phyloP scores from a whole-genome alignment of 306 rosid genomes.

The Trifolium fragiferum region DNA sequence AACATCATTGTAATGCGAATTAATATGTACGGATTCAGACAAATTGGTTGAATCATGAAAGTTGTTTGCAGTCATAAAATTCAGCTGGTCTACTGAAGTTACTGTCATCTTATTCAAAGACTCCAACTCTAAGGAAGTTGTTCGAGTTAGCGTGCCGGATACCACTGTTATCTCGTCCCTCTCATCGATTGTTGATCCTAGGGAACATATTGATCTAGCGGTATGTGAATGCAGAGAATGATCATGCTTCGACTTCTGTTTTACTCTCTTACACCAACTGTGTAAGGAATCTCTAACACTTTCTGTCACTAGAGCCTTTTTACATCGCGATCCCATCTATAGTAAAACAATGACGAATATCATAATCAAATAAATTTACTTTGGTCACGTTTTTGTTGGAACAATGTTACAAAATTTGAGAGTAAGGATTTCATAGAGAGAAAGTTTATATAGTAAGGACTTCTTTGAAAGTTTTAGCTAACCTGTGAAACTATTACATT shows the following conservation, averaged over 20 bases:
- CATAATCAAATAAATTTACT: neutral
- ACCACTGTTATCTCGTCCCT: constrained; percentile 83
- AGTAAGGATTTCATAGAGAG: no score
- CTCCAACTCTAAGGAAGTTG: constrained; percentile 71
- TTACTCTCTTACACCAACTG: constrained; percentile 97
- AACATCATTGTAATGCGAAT: constrained; percentile 31
- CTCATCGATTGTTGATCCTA: constrained; percentile 71
- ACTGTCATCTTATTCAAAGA: constrained; percentile 73
- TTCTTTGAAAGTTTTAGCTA: constrained; percentile 34
- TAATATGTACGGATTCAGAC: constrained; percentile 45
- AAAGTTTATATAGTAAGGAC: neutral
- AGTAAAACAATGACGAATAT: constrained; percentile 24
- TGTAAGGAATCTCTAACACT: constrained; percentile 92
- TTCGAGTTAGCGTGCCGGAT: constrained; percentile 76
- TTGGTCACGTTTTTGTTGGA: neutral
- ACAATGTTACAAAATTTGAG: neutral
- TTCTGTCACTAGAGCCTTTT: constrained; percentile 85
- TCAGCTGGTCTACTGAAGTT: constrained; percentile 57
- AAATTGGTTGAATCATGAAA: constrained; percentile 46
- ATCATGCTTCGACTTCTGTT: constrained; percentile 78
- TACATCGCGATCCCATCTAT: constrained; percentile 90
- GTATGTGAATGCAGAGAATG: constrained; percentile 55
- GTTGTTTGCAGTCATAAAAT: constrained; percentile 41
- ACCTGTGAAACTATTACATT: constrained; percentile 91
- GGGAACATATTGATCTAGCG: constrained; percentile 83